Base-by-base conservation (phyloP, 176 grass and related monocot species). In the Hordeum marinum region DNA sequence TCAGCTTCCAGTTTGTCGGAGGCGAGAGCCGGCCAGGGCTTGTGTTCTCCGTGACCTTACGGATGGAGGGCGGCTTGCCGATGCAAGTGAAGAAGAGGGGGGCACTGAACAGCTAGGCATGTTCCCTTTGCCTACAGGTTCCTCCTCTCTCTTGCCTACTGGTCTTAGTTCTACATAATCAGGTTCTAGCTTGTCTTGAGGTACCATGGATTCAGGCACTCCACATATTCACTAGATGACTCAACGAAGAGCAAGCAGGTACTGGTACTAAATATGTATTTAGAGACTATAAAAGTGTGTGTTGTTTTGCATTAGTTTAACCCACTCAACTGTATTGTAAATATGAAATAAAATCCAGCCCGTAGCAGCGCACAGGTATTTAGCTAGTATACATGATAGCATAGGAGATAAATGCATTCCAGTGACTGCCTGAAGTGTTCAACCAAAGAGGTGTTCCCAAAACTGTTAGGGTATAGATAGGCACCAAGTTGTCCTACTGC, bases 31-130 rank as follows among this genome's bases (percentile, higher is more conserved):
- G 8, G 14, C 90, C 88, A 1, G 90, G 84, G 7, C 61, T 85
- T 14, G 21, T 92, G 55, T 80, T 92, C 55, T 92, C 82, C 25
- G 3, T 90, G 50, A 92, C 93, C 10, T 77, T 92, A 27, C 77
- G 90, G 15, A 95, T 92, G 88, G 64, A 90, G 46, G 90, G 85
- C 8, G 93, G 93, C 45, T 81, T 92, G 82, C 79, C 58, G 8
- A 85, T 91, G 85, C 39, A 89, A 75, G 81, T 83, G 39, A 63
- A 46, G 57, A 83, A 75, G 69, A 83, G 55, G 81, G 25, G 34
- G 39, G 18, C 12, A 31, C 27, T 23, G 23, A 32, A 7, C 4
- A 3, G 72, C 72, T 75, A 54, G 72, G 11, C 15, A 50, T 74
- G 42, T 75, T 52, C 43, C 26, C 26, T 21, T 75, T 54, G 45